Evolutionary conservation across 169 alveolate genomes (phyloP), one percentile per base, ranked within the genome.

Genomic region (Cryptosporidium ryanae): DNA sequence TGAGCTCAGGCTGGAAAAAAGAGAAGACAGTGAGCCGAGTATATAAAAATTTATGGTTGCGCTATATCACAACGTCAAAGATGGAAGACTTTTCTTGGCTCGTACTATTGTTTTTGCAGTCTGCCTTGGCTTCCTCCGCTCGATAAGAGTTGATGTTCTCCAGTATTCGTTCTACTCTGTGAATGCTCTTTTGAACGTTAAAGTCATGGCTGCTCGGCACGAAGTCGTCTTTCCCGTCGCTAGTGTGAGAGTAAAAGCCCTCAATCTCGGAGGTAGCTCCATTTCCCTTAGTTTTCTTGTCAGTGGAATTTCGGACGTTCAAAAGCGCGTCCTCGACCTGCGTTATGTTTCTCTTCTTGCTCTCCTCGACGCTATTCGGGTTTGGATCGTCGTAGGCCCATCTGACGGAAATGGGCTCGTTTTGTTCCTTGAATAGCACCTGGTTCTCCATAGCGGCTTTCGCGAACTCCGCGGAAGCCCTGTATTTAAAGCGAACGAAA

Each of bases 391-490:
- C 96, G 82, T 94, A 89, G 4, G 99, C 99, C 99, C 99, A 98
- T 64, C 94, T 96, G 27, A 98, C 97, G 55, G 93, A 90, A 10
- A 98, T 84, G 15, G 95, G 96, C 49, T 98, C 99, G 0, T 92
- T 90, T 46, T 94, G 91, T 25, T 96, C 96, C 46, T 92, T 94
- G 31, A 94, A 97, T 49, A 97, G 70, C 1, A 97, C 94, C 71
- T 98, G 98, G 64, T 97, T 97, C 44, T 96, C 94, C 99, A 98
- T 97, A 0, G 99, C 99, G 81, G 97, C 99, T 90, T 97, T 98
- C 1, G 99, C 99, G 90, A 97, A 98, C 92, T 98, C 99, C 0
- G 99, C 99, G 71, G 93, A 96, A 29, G 98, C 97, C 76, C 99
- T 90, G 64, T 96, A 98, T n/a, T 93, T 92, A 89, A 94, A 98